phyloP scores from a whole-genome alignment of 768 basidiomycete genomes.

The Tubosaeta sp. region DNA sequence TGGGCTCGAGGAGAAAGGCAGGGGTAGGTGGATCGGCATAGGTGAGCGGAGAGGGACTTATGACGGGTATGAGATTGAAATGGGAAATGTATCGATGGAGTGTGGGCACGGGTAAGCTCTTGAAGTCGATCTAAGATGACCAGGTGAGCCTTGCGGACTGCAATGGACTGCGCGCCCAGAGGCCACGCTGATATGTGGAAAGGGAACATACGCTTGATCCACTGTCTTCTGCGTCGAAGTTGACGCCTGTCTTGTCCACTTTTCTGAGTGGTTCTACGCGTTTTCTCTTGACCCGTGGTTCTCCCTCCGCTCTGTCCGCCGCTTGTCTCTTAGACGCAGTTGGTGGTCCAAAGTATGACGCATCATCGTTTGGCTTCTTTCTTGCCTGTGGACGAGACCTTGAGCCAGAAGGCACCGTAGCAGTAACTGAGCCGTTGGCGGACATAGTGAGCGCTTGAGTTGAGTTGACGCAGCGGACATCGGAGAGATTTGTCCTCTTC shows the following conservation, averaged over 20 bases:
- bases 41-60: constrained; percentile 67
- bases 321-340: constrained; percentile 64
- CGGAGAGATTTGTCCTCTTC: constrained; percentile 11
- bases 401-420: constrained; percentile 38
- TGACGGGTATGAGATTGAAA: constrained; percentile 64
- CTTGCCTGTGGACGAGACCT: constrained; percentile 62
- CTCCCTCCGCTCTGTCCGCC: constrained; percentile 65
- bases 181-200: neutral
- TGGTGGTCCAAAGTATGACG: constrained; percentile 62
- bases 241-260: constrained; percentile 38
- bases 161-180: neutral
- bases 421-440: constrained; percentile 19
- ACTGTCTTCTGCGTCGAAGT: constrained; percentile 27
- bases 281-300: constrained; percentile 71
- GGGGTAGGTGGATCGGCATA: constrained; percentile 71
- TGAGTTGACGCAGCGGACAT: neutral
- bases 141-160: constrained; percentile 9
- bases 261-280: constrained; percentile 46
- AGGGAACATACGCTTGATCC: constrained; percentile 27
- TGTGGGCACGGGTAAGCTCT: constrained; percentile 57
- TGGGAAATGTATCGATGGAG: constrained; percentile 71
- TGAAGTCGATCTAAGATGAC: constrained; percentile 64
- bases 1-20: constrained; percentile 49
- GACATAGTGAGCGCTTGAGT: constrained; percentile 19
- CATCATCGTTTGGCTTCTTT: constrained; percentile 63